Conservation (phyloP, 768 basidiomycete species). For the Boletus speciosus region DNA sequence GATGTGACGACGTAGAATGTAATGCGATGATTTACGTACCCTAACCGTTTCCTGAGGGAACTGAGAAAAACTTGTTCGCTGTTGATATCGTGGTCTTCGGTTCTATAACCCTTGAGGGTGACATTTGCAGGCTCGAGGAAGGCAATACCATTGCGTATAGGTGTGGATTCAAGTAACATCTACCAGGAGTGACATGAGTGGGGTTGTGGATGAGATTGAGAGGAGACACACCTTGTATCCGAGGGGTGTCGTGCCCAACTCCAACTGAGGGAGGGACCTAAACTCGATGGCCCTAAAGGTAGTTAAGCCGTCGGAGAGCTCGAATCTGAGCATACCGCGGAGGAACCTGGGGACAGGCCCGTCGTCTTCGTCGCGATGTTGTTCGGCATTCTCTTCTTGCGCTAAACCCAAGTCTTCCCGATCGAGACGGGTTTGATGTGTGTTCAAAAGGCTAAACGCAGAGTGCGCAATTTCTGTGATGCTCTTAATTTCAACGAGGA, state of each 20-base stretch:
- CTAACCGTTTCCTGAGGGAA: conserved; percentile 58
- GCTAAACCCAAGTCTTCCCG: conserved; percentile 47
- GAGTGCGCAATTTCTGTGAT: conserved; percentile 85
- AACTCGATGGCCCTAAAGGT: conserved; percentile 78
- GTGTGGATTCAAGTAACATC: conserved; percentile 69
- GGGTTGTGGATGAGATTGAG: background rate
- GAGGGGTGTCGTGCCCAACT: conserved; percentile 71
- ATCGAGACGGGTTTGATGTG: conserved; percentile 59
- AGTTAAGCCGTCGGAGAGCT: conserved; percentile 74
- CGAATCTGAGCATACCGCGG: conserved; percentile 70
- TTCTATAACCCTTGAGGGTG: conserved; percentile 54
- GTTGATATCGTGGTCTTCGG: conserved; percentile 59
- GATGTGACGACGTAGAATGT: background rate
- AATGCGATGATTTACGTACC: conserved; percentile 44
- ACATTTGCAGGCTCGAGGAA: conserved; percentile 73
- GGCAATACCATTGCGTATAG: conserved; percentile 65
- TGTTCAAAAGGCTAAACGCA: conserved; percentile 75
- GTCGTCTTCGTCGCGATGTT: conserved; percentile 53
- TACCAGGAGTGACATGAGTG: conserved; percentile 25
- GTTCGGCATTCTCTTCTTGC: conserved; percentile 41
- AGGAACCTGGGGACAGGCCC: conserved; percentile 82
- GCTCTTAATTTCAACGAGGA: conserved; percentile 71
- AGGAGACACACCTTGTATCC: conserved; percentile 68
- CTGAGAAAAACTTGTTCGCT: conserved; percentile 60
- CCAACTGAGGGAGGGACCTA: conserved; percentile 56